Conservation (phyloP, 2,329 filamentous ascomycete species). For the Colletotrichum caudatum region DNA sequence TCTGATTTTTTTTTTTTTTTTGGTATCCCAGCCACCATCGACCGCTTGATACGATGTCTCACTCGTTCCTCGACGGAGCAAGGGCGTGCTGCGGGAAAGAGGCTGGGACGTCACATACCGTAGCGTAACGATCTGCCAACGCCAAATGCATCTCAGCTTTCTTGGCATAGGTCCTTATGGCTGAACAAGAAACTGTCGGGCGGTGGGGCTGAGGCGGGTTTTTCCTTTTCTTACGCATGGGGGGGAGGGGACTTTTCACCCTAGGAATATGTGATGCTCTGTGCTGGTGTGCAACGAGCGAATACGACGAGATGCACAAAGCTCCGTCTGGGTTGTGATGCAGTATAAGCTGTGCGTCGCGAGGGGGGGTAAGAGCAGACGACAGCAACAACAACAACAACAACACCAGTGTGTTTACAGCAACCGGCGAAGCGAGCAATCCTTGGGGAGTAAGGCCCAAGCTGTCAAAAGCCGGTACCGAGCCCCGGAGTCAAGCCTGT, state of each 20-base stretch:
- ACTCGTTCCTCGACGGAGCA: conserved; percentile 9
- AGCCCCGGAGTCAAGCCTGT: conserved; percentile 10
- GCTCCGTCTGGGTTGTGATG: conserved; percentile 21
- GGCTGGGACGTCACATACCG: not conserved
- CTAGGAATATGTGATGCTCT: not conserved
- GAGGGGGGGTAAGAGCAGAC: not conserved
- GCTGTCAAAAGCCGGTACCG: conserved; percentile 7
- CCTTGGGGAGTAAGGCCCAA: not conserved
- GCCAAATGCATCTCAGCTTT: not conserved
- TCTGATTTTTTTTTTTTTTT: not conserved
- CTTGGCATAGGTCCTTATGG: conserved; percentile 25
- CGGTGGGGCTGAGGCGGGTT: not conserved
- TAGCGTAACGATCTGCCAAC: not conserved
- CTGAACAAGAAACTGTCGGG: conserved; percentile 10
- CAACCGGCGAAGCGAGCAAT: conserved; percentile 7
- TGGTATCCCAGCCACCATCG: conserved; percentile 21
- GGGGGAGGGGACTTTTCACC: not conserved
- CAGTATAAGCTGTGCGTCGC: conserved; percentile 16
- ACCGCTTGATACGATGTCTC: conserved; percentile 22
- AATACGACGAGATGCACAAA: conserved; percentile 20
- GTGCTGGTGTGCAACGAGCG: not conserved
- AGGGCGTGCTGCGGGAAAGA: conserved; percentile 15
- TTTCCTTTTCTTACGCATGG: not conserved
- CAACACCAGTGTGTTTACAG: not conserved
- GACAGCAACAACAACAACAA: too few relatives aligned